These are phyloP conservation scores for Kingdonia uniflora DNA, from an alignment of 164 flowering plant genomes.

Conservation along the genomic window DNA sequence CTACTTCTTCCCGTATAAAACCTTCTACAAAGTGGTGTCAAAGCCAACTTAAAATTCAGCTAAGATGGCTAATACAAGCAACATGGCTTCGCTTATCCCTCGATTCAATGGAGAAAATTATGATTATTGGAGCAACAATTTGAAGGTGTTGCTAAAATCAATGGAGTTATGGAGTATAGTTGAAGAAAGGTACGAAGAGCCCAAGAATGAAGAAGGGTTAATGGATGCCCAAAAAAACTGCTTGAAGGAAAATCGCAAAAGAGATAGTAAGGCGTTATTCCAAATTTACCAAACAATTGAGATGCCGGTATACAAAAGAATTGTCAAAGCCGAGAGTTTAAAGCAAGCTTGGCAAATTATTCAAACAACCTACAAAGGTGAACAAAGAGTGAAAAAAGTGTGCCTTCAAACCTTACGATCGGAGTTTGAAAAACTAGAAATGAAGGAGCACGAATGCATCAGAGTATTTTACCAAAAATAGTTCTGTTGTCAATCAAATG, in stretches of 20 bases:
- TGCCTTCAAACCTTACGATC: not conserved
- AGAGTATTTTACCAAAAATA: not conserved
- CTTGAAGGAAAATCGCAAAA: not conserved
- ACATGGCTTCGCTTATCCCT: not conserved
- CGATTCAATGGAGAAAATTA: not conserved
- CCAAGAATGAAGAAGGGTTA: not conserved
- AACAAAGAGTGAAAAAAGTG: not conserved
- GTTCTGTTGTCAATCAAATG: constrained; percentile 1
- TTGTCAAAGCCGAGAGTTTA: not conserved
- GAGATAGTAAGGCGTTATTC: not conserved
- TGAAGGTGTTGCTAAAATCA: not conserved
- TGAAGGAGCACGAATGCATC: constrained; percentile 1
- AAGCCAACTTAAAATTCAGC: not conserved
- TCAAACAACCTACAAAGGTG: not conserved
- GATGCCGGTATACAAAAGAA: not conserved
- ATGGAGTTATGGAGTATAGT: not conserved
- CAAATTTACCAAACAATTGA: constrained; percentile 1
- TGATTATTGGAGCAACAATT: not conserved
- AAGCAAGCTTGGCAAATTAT: constrained; percentile 1
- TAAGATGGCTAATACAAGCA: not conserved
- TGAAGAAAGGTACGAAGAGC: not conserved
- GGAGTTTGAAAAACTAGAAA: not conserved
- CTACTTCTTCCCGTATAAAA: no score
- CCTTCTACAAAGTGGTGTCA: not conserved
- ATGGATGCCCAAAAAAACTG: no score